Evolutionary conservation across 306 rosid genomes (phyloP).

Genomic region (Gillenia trifoliata): DNA sequence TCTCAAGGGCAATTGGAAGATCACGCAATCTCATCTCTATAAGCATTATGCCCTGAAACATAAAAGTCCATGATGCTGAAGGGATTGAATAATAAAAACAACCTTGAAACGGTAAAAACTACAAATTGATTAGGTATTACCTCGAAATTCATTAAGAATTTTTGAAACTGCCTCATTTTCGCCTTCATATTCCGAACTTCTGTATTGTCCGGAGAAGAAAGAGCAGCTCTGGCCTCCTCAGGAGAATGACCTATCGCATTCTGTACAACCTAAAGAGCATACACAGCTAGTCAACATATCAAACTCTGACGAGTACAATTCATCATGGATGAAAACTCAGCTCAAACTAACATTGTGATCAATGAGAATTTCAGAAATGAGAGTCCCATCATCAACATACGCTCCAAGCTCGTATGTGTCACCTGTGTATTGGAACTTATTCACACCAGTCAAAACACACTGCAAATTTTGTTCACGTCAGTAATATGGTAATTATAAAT

Average conservation of each 20-base stretch:
- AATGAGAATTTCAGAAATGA: slow-evolving; percentile 71
- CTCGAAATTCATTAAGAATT: slow-evolving; percentile 71
- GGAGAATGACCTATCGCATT: slow-evolving; percentile 76
- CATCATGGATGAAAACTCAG: slow-evolving; percentile 10
- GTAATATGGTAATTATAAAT: slow-evolving; percentile 11
- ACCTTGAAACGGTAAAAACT: background rate
- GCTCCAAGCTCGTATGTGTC: slow-evolving; percentile 65
- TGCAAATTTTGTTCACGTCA: slow-evolving; percentile 32
- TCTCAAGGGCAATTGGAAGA: slow-evolving; percentile 67
- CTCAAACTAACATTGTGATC: slow-evolving; percentile 65
- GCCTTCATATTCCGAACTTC: slow-evolving; percentile 51
- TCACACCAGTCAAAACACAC: slow-evolving; percentile 92
- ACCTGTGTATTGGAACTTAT: slow-evolving; percentile 64
- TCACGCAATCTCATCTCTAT: slow-evolving; percentile 50
- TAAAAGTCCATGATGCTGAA: slow-evolving; percentile 14
- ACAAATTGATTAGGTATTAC: slow-evolving; percentile 25
- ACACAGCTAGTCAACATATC: slow-evolving; percentile 11
- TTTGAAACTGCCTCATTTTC: slow-evolving; percentile 61
- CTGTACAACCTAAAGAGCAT: slow-evolving; percentile 60
- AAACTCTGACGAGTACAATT: slow-evolving; percentile 1
- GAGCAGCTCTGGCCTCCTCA: slow-evolving; percentile 59
- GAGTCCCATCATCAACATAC: slow-evolving; percentile 88
- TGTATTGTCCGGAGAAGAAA: slow-evolving; percentile 54
- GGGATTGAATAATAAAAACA: background rate
- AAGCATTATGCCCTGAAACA: slow-evolving; percentile 66